Evolutionary conservation across 2,329 filamentous ascomycete species (phyloP), one percentile per base, ranked within the genome.

Genomic region (Aspergillus pseudonomiae): DNA sequence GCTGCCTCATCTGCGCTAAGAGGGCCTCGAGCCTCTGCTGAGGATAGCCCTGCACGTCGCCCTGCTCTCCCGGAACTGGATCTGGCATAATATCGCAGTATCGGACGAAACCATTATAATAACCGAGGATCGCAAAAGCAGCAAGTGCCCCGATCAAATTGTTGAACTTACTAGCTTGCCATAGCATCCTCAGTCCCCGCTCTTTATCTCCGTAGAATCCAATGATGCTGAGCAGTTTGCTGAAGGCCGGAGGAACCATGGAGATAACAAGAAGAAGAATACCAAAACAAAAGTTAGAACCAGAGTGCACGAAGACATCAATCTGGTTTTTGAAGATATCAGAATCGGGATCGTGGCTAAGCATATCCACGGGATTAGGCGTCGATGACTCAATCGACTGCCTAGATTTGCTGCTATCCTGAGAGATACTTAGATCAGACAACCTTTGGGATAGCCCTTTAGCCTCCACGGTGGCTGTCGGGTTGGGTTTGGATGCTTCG

Each of bases 131-230:
- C 30, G 92, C 86, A 46, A 98, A 84, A 0, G 90, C 92, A 0
- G 94, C 89, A 74, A 98, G 90, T 7, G 92, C 94, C n/a, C 94
- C 94, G 73, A 97, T 96, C 72, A 98, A 86, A 75, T 97, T 97
- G 65, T 89, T 81, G 75, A 94, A 95, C 57, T 89, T 88, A 26
- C 92, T 93, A 14, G 93, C 92, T 74, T 92, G 89, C 95, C 95
- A 99, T 5, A 99, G 87, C 87, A 97, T 91, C 45, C 86, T 84
- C 36, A 97, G 84, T 11, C 94, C 95, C 45, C 90, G 86, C 65
- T 92, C 88, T 50, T 94, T 89, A 75, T 98, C 94, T 36, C 95
- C 95, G 65, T 88, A 89, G 80, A 98, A 98, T 1, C 95, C 95
- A 34, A 97, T 91, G 48, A 98, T 90, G 63, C 90, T 92, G 4